Evolutionary conservation across 139 green algal genomes (phyloP).

Genomic region (Auxenochlorella pyrenoidosa): DNA sequence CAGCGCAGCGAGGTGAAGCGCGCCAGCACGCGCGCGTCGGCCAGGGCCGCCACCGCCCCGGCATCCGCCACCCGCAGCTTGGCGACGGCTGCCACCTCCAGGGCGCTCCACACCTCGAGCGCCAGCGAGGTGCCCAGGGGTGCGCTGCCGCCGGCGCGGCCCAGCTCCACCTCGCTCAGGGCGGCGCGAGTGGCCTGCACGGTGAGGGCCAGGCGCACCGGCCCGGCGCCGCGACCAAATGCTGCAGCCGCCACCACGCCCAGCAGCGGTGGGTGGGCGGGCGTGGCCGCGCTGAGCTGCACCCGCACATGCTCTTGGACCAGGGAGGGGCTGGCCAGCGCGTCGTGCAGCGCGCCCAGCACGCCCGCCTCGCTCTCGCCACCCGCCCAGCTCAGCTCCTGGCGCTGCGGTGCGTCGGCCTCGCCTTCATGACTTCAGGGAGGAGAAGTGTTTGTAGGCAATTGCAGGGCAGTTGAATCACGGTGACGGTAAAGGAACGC

Average conservation of each 20-base stretch:
- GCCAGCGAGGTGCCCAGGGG: constrained; percentile 39
- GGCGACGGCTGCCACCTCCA: constrained; percentile 57
- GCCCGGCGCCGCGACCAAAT: constrained; percentile 20
- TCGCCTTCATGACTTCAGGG: background rate
- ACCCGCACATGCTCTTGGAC: constrained; percentile 46
- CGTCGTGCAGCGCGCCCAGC: constrained; percentile 26
- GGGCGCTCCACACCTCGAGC: constrained; percentile 56
- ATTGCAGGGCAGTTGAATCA: no score
- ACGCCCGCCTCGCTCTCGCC: constrained; percentile 36
- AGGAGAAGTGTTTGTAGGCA: no score
- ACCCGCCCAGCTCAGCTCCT: constrained; percentile 41
- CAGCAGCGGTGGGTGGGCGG: background rate
- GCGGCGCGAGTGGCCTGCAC: constrained; percentile 50
- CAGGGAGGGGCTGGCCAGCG: constrained; percentile 30
- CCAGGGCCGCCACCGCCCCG: constrained; percentile 36
- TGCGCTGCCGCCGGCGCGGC: constrained; percentile 34
- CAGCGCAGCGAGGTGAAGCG: constrained; percentile 55
- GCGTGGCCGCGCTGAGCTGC: background rate
- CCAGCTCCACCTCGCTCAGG: constrained; percentile 57
- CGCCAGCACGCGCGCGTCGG: constrained; percentile 16
- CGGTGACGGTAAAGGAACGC: background rate
- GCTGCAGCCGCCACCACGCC: background rate
- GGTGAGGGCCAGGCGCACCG: constrained; percentile 28
- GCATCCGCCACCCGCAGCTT: background rate
- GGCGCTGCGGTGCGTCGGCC: background rate